Evolutionary conservation across 257 asterid genomes (phyloP).

Genomic region (Plantago major): DNA sequence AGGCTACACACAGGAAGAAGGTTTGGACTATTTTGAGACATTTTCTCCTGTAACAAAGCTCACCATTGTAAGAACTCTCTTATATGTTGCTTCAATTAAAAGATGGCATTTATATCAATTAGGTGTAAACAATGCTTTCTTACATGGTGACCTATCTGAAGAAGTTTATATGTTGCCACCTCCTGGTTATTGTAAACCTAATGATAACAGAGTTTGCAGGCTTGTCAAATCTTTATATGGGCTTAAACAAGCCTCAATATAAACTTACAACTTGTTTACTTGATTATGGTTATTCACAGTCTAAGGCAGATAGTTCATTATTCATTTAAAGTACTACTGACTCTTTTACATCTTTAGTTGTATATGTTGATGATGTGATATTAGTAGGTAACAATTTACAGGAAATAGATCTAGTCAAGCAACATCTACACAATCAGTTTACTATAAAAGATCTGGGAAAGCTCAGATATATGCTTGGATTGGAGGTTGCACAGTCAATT

Average conservation of each 20-base stretch:
- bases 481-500: not conserved
- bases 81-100: not conserved
- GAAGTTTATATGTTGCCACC: not conserved
- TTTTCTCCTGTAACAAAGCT: not conserved
- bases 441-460: not conserved
- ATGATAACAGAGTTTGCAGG: not conserved
- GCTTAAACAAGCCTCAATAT: not conserved
- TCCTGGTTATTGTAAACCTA: not conserved
- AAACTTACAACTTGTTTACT: not conserved
- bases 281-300: not conserved
- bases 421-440: not conserved
- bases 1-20: not conserved
- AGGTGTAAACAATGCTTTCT: not conserved
- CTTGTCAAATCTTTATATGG: not conserved
- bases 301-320: not conserved
- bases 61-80: not conserved
- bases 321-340: too few species aligned
- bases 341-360: not conserved
- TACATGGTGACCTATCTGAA: not conserved
- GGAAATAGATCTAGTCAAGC: not conserved
- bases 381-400: not conserved
- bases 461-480: not conserved
- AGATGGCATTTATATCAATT: not conserved
- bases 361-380: not conserved
- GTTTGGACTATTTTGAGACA: not conserved